phyloP scores from a whole-genome alignment of 192 early-diverging fungal species.

The Geranomyces michiganensis region DNA sequence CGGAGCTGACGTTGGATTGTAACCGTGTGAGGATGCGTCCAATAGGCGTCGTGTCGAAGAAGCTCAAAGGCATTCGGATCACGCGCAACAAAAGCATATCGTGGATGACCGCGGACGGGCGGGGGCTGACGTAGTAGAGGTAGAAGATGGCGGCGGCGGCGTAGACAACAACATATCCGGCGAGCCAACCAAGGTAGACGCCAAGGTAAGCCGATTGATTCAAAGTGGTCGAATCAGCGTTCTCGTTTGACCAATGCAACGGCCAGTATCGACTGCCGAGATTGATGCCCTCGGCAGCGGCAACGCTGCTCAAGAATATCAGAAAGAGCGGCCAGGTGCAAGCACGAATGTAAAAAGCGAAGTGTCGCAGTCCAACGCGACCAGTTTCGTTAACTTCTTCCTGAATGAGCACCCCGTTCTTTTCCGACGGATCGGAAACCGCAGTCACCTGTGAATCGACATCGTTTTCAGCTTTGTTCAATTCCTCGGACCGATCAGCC shows the following conservation, averaged over 20 bases:
- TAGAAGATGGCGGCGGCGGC: slow-evolving; percentile 4
- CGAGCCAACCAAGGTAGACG: slow-evolving; percentile 7
- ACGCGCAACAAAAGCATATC: not conserved
- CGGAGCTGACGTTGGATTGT: slow-evolving; percentile 58
- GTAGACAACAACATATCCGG: slow-evolving; percentile 19
- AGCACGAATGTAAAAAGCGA: slow-evolving; percentile 22
- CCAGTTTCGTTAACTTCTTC: slow-evolving; percentile 21
- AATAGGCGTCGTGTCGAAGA: slow-evolving; percentile 74
- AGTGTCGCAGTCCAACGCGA: slow-evolving; percentile 3
- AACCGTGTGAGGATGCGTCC: slow-evolving; percentile 82
- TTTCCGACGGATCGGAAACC: not conserved
- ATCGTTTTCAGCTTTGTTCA: too few species aligned
- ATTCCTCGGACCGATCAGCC: too few species aligned
- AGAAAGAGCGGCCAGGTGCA: slow-evolving; percentile 21
- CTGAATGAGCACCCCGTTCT: slow-evolving; percentile 10
- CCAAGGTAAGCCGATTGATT: not conserved
- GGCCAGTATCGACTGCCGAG: slow-evolving; percentile 30
- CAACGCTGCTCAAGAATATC: slow-evolving; percentile 15
- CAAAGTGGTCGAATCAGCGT: slow-evolving; percentile 10
- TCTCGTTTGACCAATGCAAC: slow-evolving; percentile 18
- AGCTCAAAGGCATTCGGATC: slow-evolving; percentile 68
- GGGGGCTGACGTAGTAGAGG: slow-evolving; percentile 38
- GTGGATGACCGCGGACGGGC: slow-evolving; percentile 7
- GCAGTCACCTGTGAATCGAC: too few species aligned
- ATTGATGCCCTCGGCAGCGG: slow-evolving; percentile 28